Evolutionary conservation across 1,284 basidiomycete species (phyloP).

Genomic region (Ceratobasidium papillatum): DNA sequence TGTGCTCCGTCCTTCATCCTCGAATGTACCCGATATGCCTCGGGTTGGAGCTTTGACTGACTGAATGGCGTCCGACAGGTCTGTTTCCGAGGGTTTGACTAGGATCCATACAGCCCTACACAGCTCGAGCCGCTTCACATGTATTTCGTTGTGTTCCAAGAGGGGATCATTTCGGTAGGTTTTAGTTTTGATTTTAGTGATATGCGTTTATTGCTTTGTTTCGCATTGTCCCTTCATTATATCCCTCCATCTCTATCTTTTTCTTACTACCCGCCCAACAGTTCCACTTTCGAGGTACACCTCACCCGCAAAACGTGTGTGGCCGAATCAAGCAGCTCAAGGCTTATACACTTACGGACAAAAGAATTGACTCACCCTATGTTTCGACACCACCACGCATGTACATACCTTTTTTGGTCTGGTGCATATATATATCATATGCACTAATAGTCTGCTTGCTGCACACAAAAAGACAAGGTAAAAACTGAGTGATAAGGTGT

Average conservation of each 20-base stretch:
- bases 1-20: too few relatives aligned
- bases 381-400: too few relatives aligned
- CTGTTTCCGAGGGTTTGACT: slow-evolving; percentile 99
- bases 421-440: too few relatives aligned
- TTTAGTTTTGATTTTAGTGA: background rate
- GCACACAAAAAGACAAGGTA: too few relatives aligned
- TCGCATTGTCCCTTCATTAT: background rate
- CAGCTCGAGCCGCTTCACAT: slow-evolving; percentile 97
- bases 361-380: too few relatives aligned
- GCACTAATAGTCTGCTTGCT: too few relatives aligned
- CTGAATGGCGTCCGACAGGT: slow-evolving; percentile 52
- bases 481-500: too few relatives aligned
- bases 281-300: slow-evolving; percentile 98
- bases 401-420: too few relatives aligned
- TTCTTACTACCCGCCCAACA: slow-evolving; percentile 51
- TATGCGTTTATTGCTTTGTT: background rate
- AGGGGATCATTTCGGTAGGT: slow-evolving; percentile 92
- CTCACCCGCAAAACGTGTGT: slow-evolving; percentile 97
- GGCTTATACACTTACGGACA: too few relatives aligned
- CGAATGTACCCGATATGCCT: background rate
- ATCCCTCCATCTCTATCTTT: slow-evolving; percentile 1
- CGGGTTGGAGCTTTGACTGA: background rate
- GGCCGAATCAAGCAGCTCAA: slow-evolving; percentile 97
- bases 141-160: slow-evolving; percentile 98
- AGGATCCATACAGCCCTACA: slow-evolving; percentile 97